These are phyloP conservation scores for Onygenales sp. DNA, from an alignment of 2,329 filamentous ascomycete species.

Conservation along the genomic window DNA sequence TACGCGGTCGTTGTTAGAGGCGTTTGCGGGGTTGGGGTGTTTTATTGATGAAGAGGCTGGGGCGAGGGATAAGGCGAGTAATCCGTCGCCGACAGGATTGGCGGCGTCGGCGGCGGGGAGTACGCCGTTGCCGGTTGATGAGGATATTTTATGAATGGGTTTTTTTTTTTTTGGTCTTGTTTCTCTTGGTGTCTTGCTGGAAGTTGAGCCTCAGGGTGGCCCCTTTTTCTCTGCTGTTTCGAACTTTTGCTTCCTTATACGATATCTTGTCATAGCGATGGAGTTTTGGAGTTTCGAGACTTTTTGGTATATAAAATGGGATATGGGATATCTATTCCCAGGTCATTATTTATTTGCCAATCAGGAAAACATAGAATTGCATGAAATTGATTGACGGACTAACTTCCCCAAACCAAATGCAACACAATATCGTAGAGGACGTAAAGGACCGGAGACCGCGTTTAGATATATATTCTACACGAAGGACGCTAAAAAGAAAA, in stretches of 20 bases:
- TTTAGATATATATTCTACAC: too few relatives aligned
- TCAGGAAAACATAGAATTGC: too few relatives aligned
- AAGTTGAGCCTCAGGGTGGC: not conserved
- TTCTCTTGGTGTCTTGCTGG: not conserved
- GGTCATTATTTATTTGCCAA: too few relatives aligned
- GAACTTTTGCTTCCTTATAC: not conserved
- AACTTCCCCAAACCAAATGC: too few relatives aligned
- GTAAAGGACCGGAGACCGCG: too few relatives aligned
- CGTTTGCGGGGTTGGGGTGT: slow-evolving; percentile 79
- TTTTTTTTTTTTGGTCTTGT: not conserved
- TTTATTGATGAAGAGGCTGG: slow-evolving; percentile 68
- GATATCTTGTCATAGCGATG: slow-evolving; percentile 2
- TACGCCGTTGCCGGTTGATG: slow-evolving; percentile 2
- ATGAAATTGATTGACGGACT: too few relatives aligned
- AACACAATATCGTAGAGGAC: too few relatives aligned
- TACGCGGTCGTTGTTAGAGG: slow-evolving; percentile 70
- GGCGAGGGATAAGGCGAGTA: slow-evolving; percentile 12
- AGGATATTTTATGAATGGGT: slow-evolving; percentile 1
- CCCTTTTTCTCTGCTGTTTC: not conserved
- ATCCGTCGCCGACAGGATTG: slow-evolving; percentile 18
- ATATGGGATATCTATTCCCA: too few relatives aligned
- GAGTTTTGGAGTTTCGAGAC: slow-evolving; percentile 1
- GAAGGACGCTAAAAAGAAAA: too few relatives aligned
- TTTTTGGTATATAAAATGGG: too few relatives aligned
- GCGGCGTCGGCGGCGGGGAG: slow-evolving; percentile 19